Evolutionary conservation across 768 basidiomycete species (phyloP).

Genomic region (Pleurotus citrinopileatus): DNA sequence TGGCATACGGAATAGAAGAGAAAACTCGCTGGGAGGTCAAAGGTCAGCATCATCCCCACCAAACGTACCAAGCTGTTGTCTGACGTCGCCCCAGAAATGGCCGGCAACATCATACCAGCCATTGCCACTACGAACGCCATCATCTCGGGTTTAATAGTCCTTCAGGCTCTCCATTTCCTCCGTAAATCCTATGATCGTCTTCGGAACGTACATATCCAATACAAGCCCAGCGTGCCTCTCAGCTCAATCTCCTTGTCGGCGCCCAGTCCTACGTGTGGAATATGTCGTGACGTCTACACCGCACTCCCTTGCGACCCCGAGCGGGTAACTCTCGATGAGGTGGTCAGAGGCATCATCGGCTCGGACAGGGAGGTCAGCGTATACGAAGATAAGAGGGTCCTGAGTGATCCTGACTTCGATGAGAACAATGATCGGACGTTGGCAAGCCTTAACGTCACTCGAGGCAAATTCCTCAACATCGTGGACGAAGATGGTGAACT

Average conservation of each 20-base stretch:
- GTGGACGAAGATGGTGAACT: conserved; percentile 84
- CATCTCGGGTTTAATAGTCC: conserved; percentile 90
- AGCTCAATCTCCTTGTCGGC: conserved; percentile 60
- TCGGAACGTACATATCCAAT: conserved; percentile 77
- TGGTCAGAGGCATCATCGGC: conserved; percentile 68
- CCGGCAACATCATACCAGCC: conserved; percentile 98
- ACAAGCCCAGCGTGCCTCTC: conserved; percentile 77
- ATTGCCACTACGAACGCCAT: conserved; percentile 99
- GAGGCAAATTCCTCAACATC: conserved; percentile 86
- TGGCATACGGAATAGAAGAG: conserved; percentile 82
- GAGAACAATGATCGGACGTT: conserved; percentile 83
- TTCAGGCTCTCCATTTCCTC: conserved; percentile 86
- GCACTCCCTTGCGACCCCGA: conserved; percentile 71
- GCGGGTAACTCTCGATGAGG: conserved; percentile 64
- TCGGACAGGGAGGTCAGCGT: conserved; percentile 68
- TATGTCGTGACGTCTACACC: conserved; percentile 85
- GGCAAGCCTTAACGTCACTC: conserved; percentile 72
- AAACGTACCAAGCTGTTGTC: neutral
- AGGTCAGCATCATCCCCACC: conserved; percentile 46
- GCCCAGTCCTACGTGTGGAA: conserved; percentile 77
- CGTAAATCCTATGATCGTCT: conserved; percentile 57
- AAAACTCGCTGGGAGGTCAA: conserved; percentile 98
- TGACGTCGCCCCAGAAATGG: conserved; percentile 70
- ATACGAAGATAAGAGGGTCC: conserved; percentile 81
- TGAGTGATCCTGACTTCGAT: conserved; percentile 93